A percentile compares a stretch with the other conserved stretches of the same genome.
phyloP scores from a whole-genome alignment of 257 asterid species.

The Fraxinus anomala region DNA sequence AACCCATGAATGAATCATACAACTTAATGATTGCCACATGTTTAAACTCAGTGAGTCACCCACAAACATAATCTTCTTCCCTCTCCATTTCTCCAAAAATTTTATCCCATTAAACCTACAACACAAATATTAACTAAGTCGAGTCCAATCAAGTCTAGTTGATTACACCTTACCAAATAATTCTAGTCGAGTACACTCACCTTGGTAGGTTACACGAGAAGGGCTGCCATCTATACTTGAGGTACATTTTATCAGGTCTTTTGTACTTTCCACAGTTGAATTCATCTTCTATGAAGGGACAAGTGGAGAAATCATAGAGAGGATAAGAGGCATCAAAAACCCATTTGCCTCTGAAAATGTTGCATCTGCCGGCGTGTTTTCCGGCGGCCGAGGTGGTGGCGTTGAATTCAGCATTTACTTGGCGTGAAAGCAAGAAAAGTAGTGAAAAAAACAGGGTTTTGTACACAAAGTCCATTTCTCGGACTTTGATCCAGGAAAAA shows the following conservation, averaged over 20 bases:
- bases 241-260: conserved; percentile 74
- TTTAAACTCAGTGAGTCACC: conserved; percentile 95
- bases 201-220: conserved; percentile 74
- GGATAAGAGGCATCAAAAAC: conserved; percentile 83
- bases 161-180: background rate
- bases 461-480: conserved; percentile 36
- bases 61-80: conserved; percentile 93
- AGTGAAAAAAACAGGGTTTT: conserved; percentile 40
- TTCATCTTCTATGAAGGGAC: conserved; percentile 82
- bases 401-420: conserved; percentile 41
- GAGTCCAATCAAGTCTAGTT: background rate
- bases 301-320: conserved; percentile 66
- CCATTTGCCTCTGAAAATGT: conserved; percentile 77
- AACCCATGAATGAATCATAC: conserved; percentile 79
- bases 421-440: conserved; percentile 33
- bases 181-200: conserved; percentile 20
- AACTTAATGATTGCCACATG: conserved; percentile 95
- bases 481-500: background rate
- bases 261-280: conserved; percentile 78
- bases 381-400: conserved; percentile 21
- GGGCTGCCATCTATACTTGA: conserved; percentile 94
- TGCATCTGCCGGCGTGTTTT: conserved; percentile 50
- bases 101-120: conserved; percentile 74
- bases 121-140: background rate
- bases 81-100: conserved; percentile 78